Evolutionary conservation across 1,139 yeast species (phyloP).

Genomic region (Trichomonascaceae sp.): DNA sequence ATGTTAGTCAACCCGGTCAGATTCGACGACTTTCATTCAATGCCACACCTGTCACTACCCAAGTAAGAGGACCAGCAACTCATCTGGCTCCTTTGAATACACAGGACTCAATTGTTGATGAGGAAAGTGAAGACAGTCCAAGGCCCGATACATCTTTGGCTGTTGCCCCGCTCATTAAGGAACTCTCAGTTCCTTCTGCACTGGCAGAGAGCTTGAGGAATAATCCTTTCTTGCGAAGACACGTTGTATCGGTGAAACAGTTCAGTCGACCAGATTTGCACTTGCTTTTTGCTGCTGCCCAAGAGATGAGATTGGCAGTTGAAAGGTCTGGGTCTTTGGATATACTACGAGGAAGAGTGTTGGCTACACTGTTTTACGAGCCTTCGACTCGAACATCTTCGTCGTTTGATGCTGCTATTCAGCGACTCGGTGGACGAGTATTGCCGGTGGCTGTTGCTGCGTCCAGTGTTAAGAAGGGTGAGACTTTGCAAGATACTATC

Average conservation of each 20-base stretch:
- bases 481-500: conserved; percentile 93
- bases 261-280: conserved; percentile 85
- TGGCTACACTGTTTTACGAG: conserved; percentile 95
- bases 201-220: conserved; percentile 59
- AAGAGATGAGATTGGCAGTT: conserved; percentile 95
- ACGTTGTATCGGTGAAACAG: conserved; percentile 82
- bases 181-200: conserved; percentile 50
- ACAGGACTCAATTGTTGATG: conserved; percentile 32
- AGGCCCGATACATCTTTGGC: conserved; percentile 42
- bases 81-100: conserved; percentile 15
- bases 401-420: conserved; percentile 99
- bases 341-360: conserved; percentile 78
- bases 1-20: background rate
- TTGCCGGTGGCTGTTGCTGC: conserved; percentile 77
- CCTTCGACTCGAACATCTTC: conserved; percentile 97
- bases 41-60: conserved; percentile 13
- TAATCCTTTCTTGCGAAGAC: conserved; percentile 84
- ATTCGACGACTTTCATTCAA: conserved; percentile 17
- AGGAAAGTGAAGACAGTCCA: conserved; percentile 37
- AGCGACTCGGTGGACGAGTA: conserved; percentile 97
- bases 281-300: conserved; percentile 90
- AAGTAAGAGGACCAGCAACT: conserved; percentile 7
- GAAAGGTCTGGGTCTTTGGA: conserved; percentile 95
- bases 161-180: conserved; percentile 60
- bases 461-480: conserved; percentile 96